Evolutionary conservation across 2,329 filamentous ascomycete genomes (phyloP).

Genomic region (Aspergillus thermomutatus): DNA sequence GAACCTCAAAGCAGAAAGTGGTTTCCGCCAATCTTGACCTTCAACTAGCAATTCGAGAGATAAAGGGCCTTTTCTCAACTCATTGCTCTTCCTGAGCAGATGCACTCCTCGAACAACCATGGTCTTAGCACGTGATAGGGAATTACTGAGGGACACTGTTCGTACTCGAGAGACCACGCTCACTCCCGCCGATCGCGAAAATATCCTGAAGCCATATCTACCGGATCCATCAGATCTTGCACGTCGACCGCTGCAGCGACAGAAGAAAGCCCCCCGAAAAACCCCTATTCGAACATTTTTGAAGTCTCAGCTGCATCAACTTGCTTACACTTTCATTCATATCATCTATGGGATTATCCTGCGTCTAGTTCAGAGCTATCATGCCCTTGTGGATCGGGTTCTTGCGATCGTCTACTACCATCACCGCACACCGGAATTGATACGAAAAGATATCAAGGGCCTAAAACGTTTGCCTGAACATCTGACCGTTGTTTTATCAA

Average conservation of each 20-base stretch:
- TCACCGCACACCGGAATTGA: conserved; percentile 89
- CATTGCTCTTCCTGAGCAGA: conserved; percentile 5
- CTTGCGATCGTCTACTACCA: conserved; percentile 88
- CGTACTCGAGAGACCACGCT: conserved; percentile 41
- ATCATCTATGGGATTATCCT: conserved; percentile 85
- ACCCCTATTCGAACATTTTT: conserved; percentile 45
- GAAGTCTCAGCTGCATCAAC: conserved; percentile 41
- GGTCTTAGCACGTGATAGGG: conserved; percentile 31
- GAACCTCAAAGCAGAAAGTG: neutral
- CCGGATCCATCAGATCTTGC: conserved; percentile 41
- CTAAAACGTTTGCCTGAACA: conserved; percentile 76
- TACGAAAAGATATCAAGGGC: conserved; percentile 76
- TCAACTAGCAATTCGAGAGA: neutral
- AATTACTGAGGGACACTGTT: conserved; percentile 39
- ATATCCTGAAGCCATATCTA: conserved; percentile 51
- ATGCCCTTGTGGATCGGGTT: conserved; percentile 71
- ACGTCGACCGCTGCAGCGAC: conserved; percentile 20
- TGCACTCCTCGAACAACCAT: conserved; percentile 17
- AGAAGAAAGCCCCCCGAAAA: conserved; percentile 25
- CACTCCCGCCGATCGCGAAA: conserved; percentile 47
- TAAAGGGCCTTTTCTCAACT: neutral
- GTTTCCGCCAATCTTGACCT: neutral
- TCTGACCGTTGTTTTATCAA: conserved; percentile 79
- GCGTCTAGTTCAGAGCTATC: conserved; percentile 73
- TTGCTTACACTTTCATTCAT: conserved; percentile 55